Base-by-base conservation (phyloP, 257 asterid genomes). In the Henckelia pumila region DNA sequence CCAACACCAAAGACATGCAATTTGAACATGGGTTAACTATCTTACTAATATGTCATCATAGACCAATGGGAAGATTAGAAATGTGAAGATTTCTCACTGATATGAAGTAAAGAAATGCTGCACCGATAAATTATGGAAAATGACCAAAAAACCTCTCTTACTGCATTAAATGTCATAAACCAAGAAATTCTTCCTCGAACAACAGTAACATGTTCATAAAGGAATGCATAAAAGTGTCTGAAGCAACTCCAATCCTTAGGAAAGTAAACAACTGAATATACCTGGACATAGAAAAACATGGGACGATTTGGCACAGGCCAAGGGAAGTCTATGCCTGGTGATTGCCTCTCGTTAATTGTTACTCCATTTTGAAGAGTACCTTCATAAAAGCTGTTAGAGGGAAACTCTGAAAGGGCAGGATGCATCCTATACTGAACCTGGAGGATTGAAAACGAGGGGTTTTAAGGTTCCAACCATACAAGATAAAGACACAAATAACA, bases 391-490 rank as follows among this genome's bases (percentile, higher is more conserved):
- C 91, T 94, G 80, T 94, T 94, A 19, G 99, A 94, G 4, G 99
- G 99, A 66, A 89, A 91, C 79, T 91, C 98, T 1, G 98, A 94
- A 21, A 94, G 93, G 26, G 98, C 95, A 25, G 99, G 99, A 78
- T 94, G 99, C 99, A 94, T 94, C 78, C 98, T 84, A 67, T 91
- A 94, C 74, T 94, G 99, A 71, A 94, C 99, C 99, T 94, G 89
- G 55, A 72, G 53, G 44, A 52, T 59, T 25, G 28, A 24, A 55
- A 77, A 64, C 21, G 56, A 53, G 11, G 22, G 56, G 10, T 6
- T 16, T 22, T 30, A 62, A 57, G 33, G 47, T 66, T 56, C 68
- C 64, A 53, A 59, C 53, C 32, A 56, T 52, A 59, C 40, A 59
- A 47, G 23, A 61, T 24, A 21, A 23, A 55, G 24, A 52, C 30